Conservation (phyloP, 441 rosid species). For the Corymbia citriodora region DNA sequence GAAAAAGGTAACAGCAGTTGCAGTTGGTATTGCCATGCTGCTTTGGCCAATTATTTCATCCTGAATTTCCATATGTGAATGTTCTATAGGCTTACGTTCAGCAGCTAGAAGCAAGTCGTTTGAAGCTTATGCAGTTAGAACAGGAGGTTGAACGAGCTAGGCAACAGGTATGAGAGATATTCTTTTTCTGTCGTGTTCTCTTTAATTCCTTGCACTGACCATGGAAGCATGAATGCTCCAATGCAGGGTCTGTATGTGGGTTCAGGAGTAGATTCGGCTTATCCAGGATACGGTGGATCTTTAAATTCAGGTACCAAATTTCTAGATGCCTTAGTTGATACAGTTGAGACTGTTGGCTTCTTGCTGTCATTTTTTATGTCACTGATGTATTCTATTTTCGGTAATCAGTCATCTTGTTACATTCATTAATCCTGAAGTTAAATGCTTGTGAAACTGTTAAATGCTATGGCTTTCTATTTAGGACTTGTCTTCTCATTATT, state of each 20-base stretch:
- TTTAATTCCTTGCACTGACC: not conserved
- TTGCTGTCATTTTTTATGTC: not conserved
- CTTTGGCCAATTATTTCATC: not conserved
- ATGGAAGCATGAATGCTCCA: not conserved
- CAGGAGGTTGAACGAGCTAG: slow-evolving; percentile 27
- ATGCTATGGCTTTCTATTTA: not conserved
- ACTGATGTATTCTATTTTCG: not conserved
- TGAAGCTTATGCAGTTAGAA: slow-evolving; percentile 8
- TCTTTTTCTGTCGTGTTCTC: not conserved
- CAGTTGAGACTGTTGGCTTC: not conserved
- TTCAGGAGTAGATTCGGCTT: not conserved
- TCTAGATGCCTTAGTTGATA: not conserved
- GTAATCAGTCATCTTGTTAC: not conserved
- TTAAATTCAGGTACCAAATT: not conserved
- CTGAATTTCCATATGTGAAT: not conserved
- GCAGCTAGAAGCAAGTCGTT: slow-evolving; percentile 14
- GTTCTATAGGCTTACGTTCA: slow-evolving; percentile 6
- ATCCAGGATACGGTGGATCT: not conserved
- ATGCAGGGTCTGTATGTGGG: not conserved
- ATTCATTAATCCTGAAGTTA: not conserved
- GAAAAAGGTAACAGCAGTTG: slow-evolving; percentile 56
- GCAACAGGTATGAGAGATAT: slow-evolving; percentile 55
- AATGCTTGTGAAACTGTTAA: not conserved
- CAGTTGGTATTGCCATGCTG: not conserved
- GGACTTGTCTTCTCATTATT: not conserved